Base-by-base conservation (phyloP, 768 basidiomycete genomes). In the Rhizopogon rudus region DNA sequence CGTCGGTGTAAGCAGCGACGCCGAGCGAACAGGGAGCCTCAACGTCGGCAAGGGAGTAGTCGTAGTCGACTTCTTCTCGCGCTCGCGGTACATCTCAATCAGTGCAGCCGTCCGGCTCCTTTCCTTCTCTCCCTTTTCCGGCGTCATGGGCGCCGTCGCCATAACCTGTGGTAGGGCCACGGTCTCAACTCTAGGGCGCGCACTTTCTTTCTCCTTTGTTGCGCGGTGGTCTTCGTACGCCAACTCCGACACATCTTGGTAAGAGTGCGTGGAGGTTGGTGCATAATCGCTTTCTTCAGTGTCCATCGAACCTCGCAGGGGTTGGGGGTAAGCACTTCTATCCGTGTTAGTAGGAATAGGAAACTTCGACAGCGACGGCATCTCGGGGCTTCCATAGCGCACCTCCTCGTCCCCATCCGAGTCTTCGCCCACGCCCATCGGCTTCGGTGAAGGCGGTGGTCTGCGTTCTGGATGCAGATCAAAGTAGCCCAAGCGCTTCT, bases 51-150 rank as follows among this genome's bases (percentile, higher is more conserved):
- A 10, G 10, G 65, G 65, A 5, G 28, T 5, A 29, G 51, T 22
- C 20, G 39, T 1, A 41, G 59, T 44, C 51, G 51, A 60, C 53
- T 75, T 80, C 61, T 78, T 81, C 75, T 83, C 88, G 64, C 65
- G 63, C 71, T 92, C 86, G 50, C 88, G 82, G 62, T 91, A 93
- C 88, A 93, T 88, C 67, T 91, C 88, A 61, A 92, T 93, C 50
- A 93, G 75, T 1, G 84, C 81, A 3, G 87, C 84, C 1, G 89
- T 90, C 71, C 84, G 87, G 73, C 83, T 84, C 16, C 37, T 51
- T 39, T 73, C 70, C 13, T 73, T 55, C 16, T 62, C 51, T 45
- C 67, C 50, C 40, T 64, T 69, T 33, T 31, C 59, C 12, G 53
- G 41, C 13, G 40, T 33, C 37, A 69, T 59, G 13, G 60, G 40